A percentile compares a stretch with the other conserved stretches of the same genome.
Evolutionary conservation across 2,329 filamentous ascomycete species (phyloP).

Genomic region (Alternaria dauci): DNA sequence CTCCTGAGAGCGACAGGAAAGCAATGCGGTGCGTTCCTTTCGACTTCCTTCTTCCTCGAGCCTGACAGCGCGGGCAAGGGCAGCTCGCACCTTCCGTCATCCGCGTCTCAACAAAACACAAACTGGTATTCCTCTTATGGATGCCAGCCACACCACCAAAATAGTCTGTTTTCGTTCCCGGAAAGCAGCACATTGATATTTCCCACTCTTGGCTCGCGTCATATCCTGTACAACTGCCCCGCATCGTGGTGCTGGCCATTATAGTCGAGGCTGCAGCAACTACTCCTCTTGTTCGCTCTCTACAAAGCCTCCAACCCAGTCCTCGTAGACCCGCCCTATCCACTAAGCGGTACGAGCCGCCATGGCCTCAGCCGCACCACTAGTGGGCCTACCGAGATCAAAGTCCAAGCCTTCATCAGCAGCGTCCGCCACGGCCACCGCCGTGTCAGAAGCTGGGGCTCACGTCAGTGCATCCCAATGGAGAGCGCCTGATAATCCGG

Average conservation of each 20-base stretch:
- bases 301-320: conserved; percentile 7
- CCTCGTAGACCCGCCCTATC: conserved; percentile 16
- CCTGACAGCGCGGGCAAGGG: conserved; percentile 7
- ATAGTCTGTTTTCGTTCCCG: neutral
- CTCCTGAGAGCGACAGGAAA: neutral
- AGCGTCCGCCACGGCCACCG: conserved; percentile 14
- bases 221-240: neutral
- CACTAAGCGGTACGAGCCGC: conserved; percentile 15
- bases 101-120: conserved; percentile 17
- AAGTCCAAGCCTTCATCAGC: conserved; percentile 27
- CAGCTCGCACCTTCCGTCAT: conserved; percentile 17
- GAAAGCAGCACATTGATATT: neutral
- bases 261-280: conserved; percentile 1
- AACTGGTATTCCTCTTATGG: neutral
- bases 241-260: conserved; percentile 1
- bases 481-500: conserved; percentile 19
- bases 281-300: neutral
- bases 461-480: conserved; percentile 9
- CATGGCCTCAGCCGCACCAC: conserved; percentile 45
- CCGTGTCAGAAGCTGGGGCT: conserved; percentile 12
- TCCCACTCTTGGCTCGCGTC: conserved; percentile 6
- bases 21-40: conserved; percentile 4
- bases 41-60: neutral
- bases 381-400: conserved; percentile 43
- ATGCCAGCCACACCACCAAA: neutral